Percentiles rank a stretch among this genome's conserved stretches.
These are phyloP conservation scores for Rhizopogon vesiculosus DNA, from an alignment of 768 basidiomycete genomes.

Conservation along the genomic window DNA sequence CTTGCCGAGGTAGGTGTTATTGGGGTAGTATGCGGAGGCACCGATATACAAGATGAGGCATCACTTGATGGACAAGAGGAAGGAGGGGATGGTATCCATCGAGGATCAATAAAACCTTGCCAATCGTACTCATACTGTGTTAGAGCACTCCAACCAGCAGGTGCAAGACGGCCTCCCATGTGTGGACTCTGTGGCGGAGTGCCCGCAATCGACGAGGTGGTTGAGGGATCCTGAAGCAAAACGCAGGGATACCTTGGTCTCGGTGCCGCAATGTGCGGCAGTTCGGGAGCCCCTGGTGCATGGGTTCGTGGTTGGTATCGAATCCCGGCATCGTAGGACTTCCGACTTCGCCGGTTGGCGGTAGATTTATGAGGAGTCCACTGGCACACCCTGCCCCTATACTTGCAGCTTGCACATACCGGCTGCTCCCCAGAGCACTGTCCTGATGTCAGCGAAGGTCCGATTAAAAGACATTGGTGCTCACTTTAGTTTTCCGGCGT, in stretches of 20 bases:
- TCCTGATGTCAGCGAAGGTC: not conserved
- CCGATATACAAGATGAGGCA: not conserved
- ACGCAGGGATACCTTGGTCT: not conserved
- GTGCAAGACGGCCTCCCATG: not conserved
- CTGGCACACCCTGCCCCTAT: not conserved
- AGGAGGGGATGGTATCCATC: not conserved
- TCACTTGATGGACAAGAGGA: not conserved
- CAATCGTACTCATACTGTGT: too few species aligned
- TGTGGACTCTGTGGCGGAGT: not conserved
- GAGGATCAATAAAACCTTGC: not conserved
- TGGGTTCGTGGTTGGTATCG: not conserved
- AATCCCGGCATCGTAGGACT: not conserved
- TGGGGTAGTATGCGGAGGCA: not conserved
- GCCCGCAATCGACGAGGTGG: not conserved
- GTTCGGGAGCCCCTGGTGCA: not conserved
- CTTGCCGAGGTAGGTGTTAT: not conserved
- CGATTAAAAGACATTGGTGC: not conserved
- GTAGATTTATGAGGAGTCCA: not conserved
- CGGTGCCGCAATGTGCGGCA: not conserved
- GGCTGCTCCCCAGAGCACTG: not conserved
- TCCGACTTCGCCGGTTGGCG: not conserved
- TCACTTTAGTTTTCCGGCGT: not conserved
- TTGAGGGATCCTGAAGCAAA: not conserved
- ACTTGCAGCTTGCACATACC: not conserved
- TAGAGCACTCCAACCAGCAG: too few species aligned